phyloP scores from a whole-genome alignment of 2,329 filamentous ascomycete genomes.

The Colletotrichum tanaceti region DNA sequence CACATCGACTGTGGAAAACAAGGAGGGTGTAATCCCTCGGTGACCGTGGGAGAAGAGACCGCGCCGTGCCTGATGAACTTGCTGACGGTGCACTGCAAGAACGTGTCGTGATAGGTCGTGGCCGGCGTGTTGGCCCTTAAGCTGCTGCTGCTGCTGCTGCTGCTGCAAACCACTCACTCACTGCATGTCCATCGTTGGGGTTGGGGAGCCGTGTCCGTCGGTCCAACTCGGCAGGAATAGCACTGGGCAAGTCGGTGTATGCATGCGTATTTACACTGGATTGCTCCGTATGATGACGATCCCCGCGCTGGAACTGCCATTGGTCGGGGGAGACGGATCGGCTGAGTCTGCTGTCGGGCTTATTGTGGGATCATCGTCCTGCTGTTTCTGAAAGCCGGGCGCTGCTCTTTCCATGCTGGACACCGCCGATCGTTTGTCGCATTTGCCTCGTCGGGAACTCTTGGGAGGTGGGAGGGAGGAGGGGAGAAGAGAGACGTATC shows the following conservation, averaged over 20 bases:
- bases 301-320: conserved; percentile 11
- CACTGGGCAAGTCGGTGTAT: conserved; percentile 4
- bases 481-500: not conserved
- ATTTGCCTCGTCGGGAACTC: conserved; percentile 20
- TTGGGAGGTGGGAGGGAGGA: not conserved
- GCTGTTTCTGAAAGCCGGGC: conserved; percentile 25
- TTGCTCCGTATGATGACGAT: conserved; percentile 30
- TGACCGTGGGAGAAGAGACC: conserved; percentile 4
- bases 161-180: not conserved
- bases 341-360: conserved; percentile 27
- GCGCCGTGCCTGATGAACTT: conserved; percentile 29
- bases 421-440: conserved; percentile 34
- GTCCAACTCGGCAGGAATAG: conserved; percentile 13
- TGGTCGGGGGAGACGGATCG: conserved; percentile 24
- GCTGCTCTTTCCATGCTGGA: conserved; percentile 23
- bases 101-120: conserved; percentile 17
- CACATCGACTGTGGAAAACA: not conserved
- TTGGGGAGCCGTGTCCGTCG: conserved; percentile 9
- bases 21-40: conserved; percentile 7
- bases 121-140: not conserved
- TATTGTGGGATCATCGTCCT: conserved; percentile 37
- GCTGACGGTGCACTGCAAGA: conserved; percentile 15
- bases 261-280: not conserved
- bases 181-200: not conserved
- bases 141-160: conserved; percentile 1